These are phyloP conservation scores for Trichoderma endophyticum DNA, from an alignment of 2,329 filamentous ascomycete species.

Conservation along the genomic window DNA sequence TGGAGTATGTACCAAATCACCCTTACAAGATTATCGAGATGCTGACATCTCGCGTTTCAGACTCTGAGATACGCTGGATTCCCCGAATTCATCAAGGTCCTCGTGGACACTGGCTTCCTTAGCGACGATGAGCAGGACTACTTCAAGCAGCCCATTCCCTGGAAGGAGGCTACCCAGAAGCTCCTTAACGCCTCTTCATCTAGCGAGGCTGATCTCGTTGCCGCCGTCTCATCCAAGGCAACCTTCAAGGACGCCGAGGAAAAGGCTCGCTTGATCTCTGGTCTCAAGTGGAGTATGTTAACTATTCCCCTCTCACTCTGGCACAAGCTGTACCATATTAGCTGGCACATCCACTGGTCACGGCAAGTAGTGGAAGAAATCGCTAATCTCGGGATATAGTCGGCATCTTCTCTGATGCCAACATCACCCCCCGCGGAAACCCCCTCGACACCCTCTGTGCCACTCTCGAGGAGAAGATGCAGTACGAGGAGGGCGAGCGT, in stretches of 20 bases:
- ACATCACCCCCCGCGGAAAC: conserved; percentile 70
- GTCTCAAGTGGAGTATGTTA: conserved; percentile 60
- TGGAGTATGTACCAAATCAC: background rate
- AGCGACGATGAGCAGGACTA: conserved; percentile 63
- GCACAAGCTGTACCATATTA: no score
- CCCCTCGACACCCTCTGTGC: conserved; percentile 90
- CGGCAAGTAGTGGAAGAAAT: background rate
- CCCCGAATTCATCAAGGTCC: conserved; percentile 81
- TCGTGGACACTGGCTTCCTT: conserved; percentile 89
- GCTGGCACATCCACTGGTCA: background rate
- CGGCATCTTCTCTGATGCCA: conserved; percentile 62
- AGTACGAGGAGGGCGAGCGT: conserved; percentile 76
- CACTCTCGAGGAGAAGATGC: conserved; percentile 86
- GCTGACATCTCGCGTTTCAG: conserved; percentile 31
- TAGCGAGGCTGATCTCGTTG: conserved; percentile 65
- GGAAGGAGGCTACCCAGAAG: conserved; percentile 81
- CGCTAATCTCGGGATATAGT: conserved; percentile 28
- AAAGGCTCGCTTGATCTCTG: conserved; percentile 55
- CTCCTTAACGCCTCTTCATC: conserved; percentile 68
- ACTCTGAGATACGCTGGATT: conserved; percentile 81
- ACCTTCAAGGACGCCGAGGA: conserved; percentile 67
- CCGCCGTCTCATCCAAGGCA: conserved; percentile 72
- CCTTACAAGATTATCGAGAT: accelerated
- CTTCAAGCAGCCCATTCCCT: conserved; percentile 66
- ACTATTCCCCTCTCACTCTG: background rate